These are phyloP conservation scores for Brasenia schreberi DNA, from an alignment of 164 flowering plant species.

Conservation along the genomic window DNA sequence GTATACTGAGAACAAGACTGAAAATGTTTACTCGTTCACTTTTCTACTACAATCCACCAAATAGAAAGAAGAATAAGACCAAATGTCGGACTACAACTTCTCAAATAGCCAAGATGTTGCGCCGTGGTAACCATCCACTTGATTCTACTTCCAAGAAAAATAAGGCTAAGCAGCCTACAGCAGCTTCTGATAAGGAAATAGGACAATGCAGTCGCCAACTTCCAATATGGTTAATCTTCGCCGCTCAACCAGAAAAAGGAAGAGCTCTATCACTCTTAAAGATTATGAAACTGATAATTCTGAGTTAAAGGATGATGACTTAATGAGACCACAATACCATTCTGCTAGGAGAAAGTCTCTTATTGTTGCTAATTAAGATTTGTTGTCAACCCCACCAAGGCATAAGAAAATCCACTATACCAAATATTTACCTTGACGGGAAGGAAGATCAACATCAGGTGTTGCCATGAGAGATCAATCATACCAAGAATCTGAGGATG, in stretches of 20 bases:
- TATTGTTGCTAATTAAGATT: slow-evolving; percentile 43
- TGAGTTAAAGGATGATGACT: slow-evolving; percentile 66
- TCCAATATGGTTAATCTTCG: slow-evolving; percentile 44
- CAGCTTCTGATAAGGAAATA: background rate
- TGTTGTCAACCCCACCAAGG: slow-evolving; percentile 28
- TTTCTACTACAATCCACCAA: slow-evolving; percentile 28
- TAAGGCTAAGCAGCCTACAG: background rate
- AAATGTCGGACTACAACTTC: slow-evolving; percentile 68
- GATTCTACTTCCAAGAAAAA: slow-evolving; percentile 12
- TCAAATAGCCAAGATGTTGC: slow-evolving; percentile 64
- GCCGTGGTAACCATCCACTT: slow-evolving; percentile 27
- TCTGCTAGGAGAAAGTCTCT: slow-evolving; percentile 31
- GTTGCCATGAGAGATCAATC: too few relatives aligned
- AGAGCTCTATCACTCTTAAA: slow-evolving; percentile 45
- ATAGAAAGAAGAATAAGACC: slow-evolving; percentile 38
- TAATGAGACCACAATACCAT: slow-evolving; percentile 53
- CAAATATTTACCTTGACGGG: too few relatives aligned
- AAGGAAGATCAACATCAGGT: too few relatives aligned
- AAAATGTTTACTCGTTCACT: slow-evolving; percentile 30
- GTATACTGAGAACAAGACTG: slow-evolving; percentile 85
- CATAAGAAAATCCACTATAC: slow-evolving; percentile 29
- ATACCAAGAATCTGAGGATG: too few relatives aligned
- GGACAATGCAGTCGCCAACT: background rate
- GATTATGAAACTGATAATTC: slow-evolving; percentile 69
- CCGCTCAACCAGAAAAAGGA: slow-evolving; percentile 90